Percentiles rank a stretch among this genome's conserved stretches.
These are phyloP conservation scores for Backusella mclennaniae DNA, from an alignment of 192 early-diverging fungal genomes.

Conservation along the genomic window DNA sequence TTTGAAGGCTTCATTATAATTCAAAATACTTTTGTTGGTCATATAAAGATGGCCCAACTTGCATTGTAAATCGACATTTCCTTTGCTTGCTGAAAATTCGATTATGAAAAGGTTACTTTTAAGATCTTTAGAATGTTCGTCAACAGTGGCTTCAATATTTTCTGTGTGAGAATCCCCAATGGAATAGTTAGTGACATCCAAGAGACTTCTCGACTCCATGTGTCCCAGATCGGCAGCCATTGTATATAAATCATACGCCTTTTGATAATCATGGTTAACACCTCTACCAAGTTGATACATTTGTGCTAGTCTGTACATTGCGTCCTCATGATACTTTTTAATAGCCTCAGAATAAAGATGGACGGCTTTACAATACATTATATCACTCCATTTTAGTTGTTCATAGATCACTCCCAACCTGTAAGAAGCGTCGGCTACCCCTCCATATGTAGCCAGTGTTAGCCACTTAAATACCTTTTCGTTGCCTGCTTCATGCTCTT, in stretches of 20 bases:
- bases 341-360: not conserved
- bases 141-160: not conserved
- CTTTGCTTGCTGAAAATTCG: not conserved
- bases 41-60: not conserved
- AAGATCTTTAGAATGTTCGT: not conserved
- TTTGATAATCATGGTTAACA: not conserved
- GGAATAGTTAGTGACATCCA: not conserved
- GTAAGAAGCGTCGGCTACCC: not conserved
- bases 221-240: not conserved
- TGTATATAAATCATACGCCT: not conserved
- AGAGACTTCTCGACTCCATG: not conserved
- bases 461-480: not conserved
- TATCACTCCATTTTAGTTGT: not conserved
- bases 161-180: not conserved
- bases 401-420: not conserved
- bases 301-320: not conserved
- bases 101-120: not conserved
- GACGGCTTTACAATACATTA: not conserved
- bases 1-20: no score
- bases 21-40: not conserved
- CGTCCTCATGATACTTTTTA: not conserved
- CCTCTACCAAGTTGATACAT: not conserved
- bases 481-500: not conserved
- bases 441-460: not conserved
- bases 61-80: not conserved